These are phyloP conservation scores for Salix viminalis DNA, from an alignment of 345 rosid species.

Conservation along the genomic window DNA sequence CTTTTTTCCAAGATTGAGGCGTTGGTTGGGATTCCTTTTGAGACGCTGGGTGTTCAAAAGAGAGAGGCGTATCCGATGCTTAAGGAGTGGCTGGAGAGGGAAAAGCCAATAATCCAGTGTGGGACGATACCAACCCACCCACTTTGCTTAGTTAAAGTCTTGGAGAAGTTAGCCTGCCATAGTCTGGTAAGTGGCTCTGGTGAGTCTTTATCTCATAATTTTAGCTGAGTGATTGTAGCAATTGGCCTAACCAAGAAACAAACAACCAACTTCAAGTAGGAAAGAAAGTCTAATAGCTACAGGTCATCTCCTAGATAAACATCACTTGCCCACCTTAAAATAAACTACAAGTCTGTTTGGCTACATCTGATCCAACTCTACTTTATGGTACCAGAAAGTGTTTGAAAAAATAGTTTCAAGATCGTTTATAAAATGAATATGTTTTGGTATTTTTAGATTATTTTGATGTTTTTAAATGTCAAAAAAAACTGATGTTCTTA, in stretches of 20 bases:
- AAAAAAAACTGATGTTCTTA: no score
- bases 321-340: background rate
- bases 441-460: no score
- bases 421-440: no score
- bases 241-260: constrained; percentile 1
- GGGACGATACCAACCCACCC: background rate
- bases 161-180: background rate
- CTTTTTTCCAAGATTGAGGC: constrained; percentile 5
- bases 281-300: background rate
- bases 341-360: background rate
- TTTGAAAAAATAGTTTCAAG: no score
- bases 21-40: background rate
- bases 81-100: background rate
- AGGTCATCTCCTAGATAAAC: background rate
- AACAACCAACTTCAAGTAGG: background rate
- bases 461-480: no score
- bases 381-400: no score
- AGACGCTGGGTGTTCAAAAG: background rate
- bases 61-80: constrained; percentile 33
- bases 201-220: background rate
- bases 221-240: background rate
- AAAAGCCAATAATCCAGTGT: background rate
- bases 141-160: background rate
- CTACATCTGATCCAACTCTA: no score
- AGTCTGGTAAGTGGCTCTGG: background rate